These are phyloP conservation scores for Picochlorum sp. DNA, from an alignment of 139 green algal species.

Conservation along the genomic window DNA sequence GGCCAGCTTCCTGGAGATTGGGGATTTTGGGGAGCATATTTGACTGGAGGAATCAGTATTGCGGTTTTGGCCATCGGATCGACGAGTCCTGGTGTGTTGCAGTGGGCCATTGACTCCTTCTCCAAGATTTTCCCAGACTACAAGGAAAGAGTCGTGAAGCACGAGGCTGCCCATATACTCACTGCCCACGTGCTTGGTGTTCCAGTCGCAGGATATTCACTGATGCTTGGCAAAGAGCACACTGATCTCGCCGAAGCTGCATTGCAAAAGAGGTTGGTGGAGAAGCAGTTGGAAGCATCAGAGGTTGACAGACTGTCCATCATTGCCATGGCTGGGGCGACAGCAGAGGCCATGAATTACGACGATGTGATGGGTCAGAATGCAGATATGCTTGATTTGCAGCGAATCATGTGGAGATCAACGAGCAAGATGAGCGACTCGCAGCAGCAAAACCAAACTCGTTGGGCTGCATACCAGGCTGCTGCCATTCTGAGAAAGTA, in stretches of 20 bases:
- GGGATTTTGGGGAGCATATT: constrained; percentile 88
- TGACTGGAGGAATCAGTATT: constrained; percentile 72
- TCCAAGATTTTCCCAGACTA: constrained; percentile 81
- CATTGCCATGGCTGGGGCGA: constrained; percentile 81
- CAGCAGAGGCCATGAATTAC: constrained; percentile 79
- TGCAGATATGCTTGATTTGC: constrained; percentile 84
- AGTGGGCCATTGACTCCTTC: constrained; percentile 72
- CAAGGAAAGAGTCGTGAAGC: constrained; percentile 65
- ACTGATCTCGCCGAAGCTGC: constrained; percentile 70
- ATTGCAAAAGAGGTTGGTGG: constrained; percentile 46
- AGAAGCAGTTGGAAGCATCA: constrained; percentile 45
- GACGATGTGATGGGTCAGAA: constrained; percentile 86
- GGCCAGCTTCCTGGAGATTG: constrained; percentile 78
- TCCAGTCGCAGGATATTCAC: constrained; percentile 71
- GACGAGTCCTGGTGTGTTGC: constrained; percentile 78
- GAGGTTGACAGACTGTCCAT: constrained; percentile 68
- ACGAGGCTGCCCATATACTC: constrained; percentile 91
- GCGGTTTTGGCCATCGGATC: constrained; percentile 79
- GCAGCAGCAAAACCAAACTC: constrained; percentile 80
- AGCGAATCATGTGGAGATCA: constrained; percentile 68
- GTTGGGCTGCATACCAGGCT: constrained; percentile 67
- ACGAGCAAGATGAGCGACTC: constrained; percentile 47
- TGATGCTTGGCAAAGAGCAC: constrained; percentile 33
- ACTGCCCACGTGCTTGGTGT: constrained; percentile 74
- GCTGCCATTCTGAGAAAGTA: constrained; percentile 54